Base-by-base conservation (phyloP, 2,329 filamentous ascomycete genomes). In the Biscogniauxia sp. region DNA sequence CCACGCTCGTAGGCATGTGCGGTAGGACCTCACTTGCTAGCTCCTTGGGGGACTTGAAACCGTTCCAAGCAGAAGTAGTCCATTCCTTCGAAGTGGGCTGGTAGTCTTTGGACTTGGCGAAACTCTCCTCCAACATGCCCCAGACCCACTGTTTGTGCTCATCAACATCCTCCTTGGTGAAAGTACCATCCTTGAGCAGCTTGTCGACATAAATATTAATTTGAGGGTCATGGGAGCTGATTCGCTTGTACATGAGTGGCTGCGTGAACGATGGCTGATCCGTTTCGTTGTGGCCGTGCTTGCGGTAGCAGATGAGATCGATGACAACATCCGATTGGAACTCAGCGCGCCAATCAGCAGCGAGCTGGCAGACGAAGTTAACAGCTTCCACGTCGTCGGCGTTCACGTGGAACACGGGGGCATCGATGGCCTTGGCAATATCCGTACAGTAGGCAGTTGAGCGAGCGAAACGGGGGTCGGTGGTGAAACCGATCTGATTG, bases 131-230 rank as follows among this genome's bases (percentile, higher is more conserved):
- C 60, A 99, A 84, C 93, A 98, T 98, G 64, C 91, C 91, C 95
- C 94, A 99, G 62, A 98, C 95, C 95, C 95, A 99, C 77, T 96
- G 91, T 85, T 96, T 97, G 84, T 99, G 95, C 83, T 99, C 95
- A 61, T 99, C 94, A 62, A 99, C 90, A 74, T 99, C 95, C 72
- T 95, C 93, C 81, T 97, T 94, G 68, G 92, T 97, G 80, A 99
- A 99, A 57, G 91, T 96, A 70, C 93, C 92, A 73, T 97, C 93
- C 64, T 92, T 84, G 51, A 97, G 83, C 57, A 99, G 88, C 83
- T 97, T 91, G 73, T 96, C 86, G 68, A 95, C 86, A 75, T 99
- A 99, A 72, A 92, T 91, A 74, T 96, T 90, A 61, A 99, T 88
- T 75, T 95, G 91, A 53, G 90, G 87, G 66, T 89, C 85, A 76